Conservation (phyloP, 2,329 filamentous ascomycete genomes). For the Arthrobotrys pseudoclavata region DNA sequence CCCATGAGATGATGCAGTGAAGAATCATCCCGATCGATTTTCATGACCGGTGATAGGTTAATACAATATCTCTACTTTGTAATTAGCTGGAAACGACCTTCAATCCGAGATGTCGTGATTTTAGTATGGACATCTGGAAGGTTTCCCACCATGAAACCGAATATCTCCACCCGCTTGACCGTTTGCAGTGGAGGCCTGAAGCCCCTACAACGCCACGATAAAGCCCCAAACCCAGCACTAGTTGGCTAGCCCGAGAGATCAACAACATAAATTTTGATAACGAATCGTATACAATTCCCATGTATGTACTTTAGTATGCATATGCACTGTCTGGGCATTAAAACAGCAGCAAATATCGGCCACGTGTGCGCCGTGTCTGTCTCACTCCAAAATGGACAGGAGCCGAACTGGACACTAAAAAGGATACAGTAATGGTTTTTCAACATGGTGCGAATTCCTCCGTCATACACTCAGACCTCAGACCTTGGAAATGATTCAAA, state of each 20-base stretch:
- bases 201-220: conserved; percentile 7
- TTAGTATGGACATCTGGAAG: conserved; percentile 14
- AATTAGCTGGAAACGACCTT: conserved; percentile 6
- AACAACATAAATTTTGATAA: conserved; percentile 7
- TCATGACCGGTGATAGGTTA: background rate
- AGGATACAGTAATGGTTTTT: background rate
- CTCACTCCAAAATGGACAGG: background rate
- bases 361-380: conserved; percentile 15
- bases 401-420: background rate
- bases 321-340: conserved; percentile 21
- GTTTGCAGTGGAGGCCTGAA: conserved; percentile 28
- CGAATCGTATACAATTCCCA: conserved; percentile 7
- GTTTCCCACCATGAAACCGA: conserved; percentile 14
- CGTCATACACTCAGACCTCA: background rate
- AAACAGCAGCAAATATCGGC: conserved; percentile 1
- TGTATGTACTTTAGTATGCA: background rate
- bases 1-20: conserved; percentile 13
- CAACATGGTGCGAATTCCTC: background rate
- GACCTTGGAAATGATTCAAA: background rate
- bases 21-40: conserved; percentile 24
- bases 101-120: conserved; percentile 14
- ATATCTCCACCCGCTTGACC: conserved; percentile 10
- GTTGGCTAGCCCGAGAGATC: conserved; percentile 3
- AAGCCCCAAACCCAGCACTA: background rate
- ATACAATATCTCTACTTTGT: background rate